These are phyloP conservation scores for Cercophora sp. DNA, from an alignment of 495 filamentous ascomycete species.

Conservation along the genomic window DNA sequence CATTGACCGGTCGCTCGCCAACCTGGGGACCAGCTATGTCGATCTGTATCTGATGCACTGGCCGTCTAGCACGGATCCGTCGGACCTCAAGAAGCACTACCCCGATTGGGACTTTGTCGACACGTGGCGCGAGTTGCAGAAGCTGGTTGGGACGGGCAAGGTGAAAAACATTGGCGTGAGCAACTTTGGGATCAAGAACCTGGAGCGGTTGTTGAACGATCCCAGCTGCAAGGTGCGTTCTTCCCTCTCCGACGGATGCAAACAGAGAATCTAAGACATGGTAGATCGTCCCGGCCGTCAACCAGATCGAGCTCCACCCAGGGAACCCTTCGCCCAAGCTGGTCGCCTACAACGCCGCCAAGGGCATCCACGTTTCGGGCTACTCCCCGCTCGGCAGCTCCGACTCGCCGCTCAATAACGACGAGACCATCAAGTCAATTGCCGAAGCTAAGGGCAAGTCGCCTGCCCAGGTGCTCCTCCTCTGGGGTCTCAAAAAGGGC, in stretches of 20 bases:
- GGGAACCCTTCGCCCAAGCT: constrained; percentile 77
- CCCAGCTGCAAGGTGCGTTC: constrained; percentile 37
- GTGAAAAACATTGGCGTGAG: constrained; percentile 78
- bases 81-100: constrained; percentile 37
- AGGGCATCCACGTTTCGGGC: constrained; percentile 65
- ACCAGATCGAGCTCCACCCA: constrained; percentile 91
- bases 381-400: constrained; percentile 64
- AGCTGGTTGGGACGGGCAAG: constrained; percentile 73
- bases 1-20: constrained; percentile 64
- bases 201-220: constrained; percentile 65
- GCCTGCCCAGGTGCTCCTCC: constrained; percentile 62
- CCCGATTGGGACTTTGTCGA: constrained; percentile 75
- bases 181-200: constrained; percentile 68
- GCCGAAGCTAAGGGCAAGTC: constrained; percentile 64
- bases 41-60: constrained; percentile 87
- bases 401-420: constrained; percentile 55
- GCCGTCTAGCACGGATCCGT: constrained; percentile 53
- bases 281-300: constrained; percentile 73
- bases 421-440: constrained; percentile 55
- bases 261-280: constrained; percentile 25
- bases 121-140: constrained; percentile 82
- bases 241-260: neutral
- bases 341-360: constrained; percentile 63
- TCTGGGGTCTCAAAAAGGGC: constrained; percentile 68
- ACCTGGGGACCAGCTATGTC: constrained; percentile 70